phyloP scores from a whole-genome alignment of 2,329 filamentous ascomycete genomes.

The Didymella exigua region DNA sequence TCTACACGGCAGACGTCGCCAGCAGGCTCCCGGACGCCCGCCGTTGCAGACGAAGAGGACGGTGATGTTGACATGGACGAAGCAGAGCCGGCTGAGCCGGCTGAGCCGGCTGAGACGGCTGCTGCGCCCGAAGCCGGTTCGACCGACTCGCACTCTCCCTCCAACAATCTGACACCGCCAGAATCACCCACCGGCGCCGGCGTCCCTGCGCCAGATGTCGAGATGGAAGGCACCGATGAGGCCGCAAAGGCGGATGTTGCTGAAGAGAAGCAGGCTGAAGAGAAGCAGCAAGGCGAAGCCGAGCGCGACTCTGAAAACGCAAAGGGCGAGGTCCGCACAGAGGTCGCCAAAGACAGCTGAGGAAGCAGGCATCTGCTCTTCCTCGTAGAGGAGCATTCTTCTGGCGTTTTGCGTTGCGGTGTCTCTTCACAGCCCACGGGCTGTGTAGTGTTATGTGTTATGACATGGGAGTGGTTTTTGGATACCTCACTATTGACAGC shows the following conservation, averaged over 20 bases:
- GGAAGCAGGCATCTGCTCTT: background rate
- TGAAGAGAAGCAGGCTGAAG: conserved; percentile 31
- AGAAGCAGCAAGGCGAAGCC: conserved; percentile 34
- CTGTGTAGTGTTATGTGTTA: conserved; percentile 24
- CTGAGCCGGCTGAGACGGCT: conserved; percentile 17
- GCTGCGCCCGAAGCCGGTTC: conserved; percentile 14
- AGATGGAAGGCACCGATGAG: conserved; percentile 37
- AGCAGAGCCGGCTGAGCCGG: conserved; percentile 15
- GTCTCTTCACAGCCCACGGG: conserved; percentile 15
- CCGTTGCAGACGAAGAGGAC: conserved; percentile 37
- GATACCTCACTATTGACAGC: background rate
- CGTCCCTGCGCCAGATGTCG: conserved; percentile 35
- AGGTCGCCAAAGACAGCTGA: conserved; percentile 32
- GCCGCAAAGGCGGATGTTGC: conserved; percentile 26
- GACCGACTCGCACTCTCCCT: conserved; percentile 37
- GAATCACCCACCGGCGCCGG: conserved; percentile 35
- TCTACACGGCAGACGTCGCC: conserved; percentile 38
- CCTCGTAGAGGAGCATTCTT: conserved; percentile 6
- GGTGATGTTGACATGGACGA: conserved; percentile 48
- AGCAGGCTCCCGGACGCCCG: conserved; percentile 37
- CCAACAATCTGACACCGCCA: conserved; percentile 44
- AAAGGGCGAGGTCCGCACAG: conserved; percentile 39
- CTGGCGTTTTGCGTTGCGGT: conserved; percentile 21
- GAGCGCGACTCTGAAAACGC: conserved; percentile 39
- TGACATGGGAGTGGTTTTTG: conserved; percentile 3